Conservation (phyloP, 129 eudicot genomes). For the Calendula officinalis region DNA sequence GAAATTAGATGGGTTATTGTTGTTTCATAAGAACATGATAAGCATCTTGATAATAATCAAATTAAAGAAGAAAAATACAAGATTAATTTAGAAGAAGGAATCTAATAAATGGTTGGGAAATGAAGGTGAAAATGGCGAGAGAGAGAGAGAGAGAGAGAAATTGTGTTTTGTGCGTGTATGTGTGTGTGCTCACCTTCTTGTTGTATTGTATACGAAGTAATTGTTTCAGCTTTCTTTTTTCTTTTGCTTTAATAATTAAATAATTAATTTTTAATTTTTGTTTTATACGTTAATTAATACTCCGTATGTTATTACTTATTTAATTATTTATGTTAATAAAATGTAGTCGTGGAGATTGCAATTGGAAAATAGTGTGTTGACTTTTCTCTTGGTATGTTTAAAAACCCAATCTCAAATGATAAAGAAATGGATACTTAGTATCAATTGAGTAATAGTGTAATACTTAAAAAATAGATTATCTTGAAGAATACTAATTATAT, state of each 20-base stretch:
- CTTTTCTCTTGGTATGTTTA: conserved; percentile 17
- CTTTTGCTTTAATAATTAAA: conserved; percentile 20
- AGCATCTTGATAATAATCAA: conserved; percentile 35
- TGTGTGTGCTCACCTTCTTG: conserved; percentile 37
- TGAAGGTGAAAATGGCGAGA: conserved; percentile 65
- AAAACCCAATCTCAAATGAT: conserved; percentile 12
- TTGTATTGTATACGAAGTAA: conserved; percentile 70
- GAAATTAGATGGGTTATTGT: conserved; percentile 42
- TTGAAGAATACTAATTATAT: conserved; percentile 13
- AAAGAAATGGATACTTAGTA: conserved; percentile 18
- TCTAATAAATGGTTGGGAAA: conserved; percentile 81
- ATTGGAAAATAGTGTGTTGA: conserved; percentile 30
- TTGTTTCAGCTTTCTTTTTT: conserved; percentile 60
- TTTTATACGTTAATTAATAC: background rate
- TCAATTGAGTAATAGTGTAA: conserved; percentile 6
- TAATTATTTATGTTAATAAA: conserved; percentile 4
- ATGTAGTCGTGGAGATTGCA: conserved; percentile 16
- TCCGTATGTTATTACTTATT: background rate
- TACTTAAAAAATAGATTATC: conserved; percentile 5
- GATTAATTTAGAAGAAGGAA: conserved; percentile 49
- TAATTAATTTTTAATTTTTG: background rate
- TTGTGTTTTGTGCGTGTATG: conserved; percentile 47
- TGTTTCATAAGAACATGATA: conserved; percentile 41
- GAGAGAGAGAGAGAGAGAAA: conserved; percentile 39
- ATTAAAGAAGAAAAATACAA: conserved; percentile 45